Base-by-base conservation (phyloP, 257 asterid genomes). In the Nyctanthes arbortristis region DNA sequence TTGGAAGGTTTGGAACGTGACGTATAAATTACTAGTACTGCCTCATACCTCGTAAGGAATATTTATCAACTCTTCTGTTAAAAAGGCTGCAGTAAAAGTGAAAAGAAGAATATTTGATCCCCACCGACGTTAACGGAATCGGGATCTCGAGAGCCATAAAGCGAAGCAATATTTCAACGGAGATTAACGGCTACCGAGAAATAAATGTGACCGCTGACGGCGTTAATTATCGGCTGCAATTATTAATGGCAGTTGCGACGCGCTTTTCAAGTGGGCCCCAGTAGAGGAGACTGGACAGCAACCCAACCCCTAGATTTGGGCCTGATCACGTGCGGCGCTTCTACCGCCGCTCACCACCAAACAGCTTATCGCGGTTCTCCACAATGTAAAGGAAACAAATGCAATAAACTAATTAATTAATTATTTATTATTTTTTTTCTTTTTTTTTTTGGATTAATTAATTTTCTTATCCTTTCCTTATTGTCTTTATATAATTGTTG, bases 311-410 rank as follows among this genome's bases (percentile, higher is more conserved):
- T 49, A 47, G 57, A 66, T 14, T 66, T 24, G 55, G 27, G 66
- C 29, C 57, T 71, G 69, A 57, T 49, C n/a, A 33, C 47, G 31
- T 52, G 59, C 59, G 59, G 3, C 59, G 5, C 29, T 18, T n/a
- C 22, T 14, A 52, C 58, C 5, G 59, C 59, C 59, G 24, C 30
- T 52, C 49, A 32, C 27, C 0, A 31, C 27, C 27, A 55, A 7
- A 14, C 57, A 76, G 68, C 73, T 72, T 72, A 68, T 77, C 78
- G 72, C 81, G 78, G 75, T 63, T 67, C 62, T 28, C 81, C 71
- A 69, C 40, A n/a, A n/a, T n/a, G 57, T 0, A 57, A 33, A n/a
- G 11, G 6, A 1, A 5, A 35, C 11, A 35, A 14, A 28, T 4
- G 57, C n/a, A 25, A 35, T 18, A 36, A 47, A n/a, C n/a, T 2